A percentile compares a stretch with the other conserved stretches of the same genome.
phyloP scores from a whole-genome alignment of 495 filamentous ascomycete species.

The Sabuloglossum arenarium region DNA sequence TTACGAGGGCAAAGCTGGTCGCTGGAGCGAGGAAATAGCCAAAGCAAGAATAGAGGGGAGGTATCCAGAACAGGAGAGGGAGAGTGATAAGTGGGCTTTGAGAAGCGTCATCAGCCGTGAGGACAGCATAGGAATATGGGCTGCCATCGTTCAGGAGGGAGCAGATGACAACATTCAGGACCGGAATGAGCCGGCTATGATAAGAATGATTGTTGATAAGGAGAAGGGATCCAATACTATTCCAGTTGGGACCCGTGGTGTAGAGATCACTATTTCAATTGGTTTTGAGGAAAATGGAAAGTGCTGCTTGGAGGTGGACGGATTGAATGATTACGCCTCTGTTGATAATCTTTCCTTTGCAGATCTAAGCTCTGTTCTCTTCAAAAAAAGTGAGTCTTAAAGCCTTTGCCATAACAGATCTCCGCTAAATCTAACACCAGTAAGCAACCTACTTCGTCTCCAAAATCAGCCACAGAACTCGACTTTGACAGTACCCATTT shows the following conservation, averaged over 20 bases:
- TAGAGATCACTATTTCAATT: conserved; percentile 27
- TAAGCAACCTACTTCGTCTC: conserved; percentile 42
- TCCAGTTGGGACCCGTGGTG: conserved; percentile 3
- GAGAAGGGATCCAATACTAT: not conserved
- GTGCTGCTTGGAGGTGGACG: conserved; percentile 38
- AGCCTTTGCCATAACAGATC: not conserved
- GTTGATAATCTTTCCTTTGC: conserved; percentile 33
- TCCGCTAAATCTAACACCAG: conserved; percentile 13
- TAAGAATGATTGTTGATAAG: conserved; percentile 6
- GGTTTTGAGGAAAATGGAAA: conserved; percentile 10
- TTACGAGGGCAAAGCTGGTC: conserved; percentile 60
- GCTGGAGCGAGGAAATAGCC: conserved; percentile 65
- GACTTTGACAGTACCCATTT: conserved; percentile 36
- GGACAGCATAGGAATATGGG: conserved; percentile 42
- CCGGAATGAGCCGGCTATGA: not conserved
- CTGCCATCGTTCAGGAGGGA: conserved; percentile 57
- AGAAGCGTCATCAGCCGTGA: conserved; percentile 37
- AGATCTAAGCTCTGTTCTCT: conserved; percentile 46
- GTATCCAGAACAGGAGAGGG: conserved; percentile 56
- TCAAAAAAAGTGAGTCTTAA: conserved; percentile 36
- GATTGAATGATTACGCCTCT: conserved; percentile 27
- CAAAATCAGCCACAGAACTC: conserved; percentile 50
- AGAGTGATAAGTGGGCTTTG: conserved; percentile 60
- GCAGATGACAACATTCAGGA: not conserved
- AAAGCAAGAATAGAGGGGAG: conserved; percentile 74